Evolutionary conservation across 1,139 yeast genomes (phyloP), one percentile per base, ranked within the genome.

Genomic region (Suhomyces guaymorum): DNA sequence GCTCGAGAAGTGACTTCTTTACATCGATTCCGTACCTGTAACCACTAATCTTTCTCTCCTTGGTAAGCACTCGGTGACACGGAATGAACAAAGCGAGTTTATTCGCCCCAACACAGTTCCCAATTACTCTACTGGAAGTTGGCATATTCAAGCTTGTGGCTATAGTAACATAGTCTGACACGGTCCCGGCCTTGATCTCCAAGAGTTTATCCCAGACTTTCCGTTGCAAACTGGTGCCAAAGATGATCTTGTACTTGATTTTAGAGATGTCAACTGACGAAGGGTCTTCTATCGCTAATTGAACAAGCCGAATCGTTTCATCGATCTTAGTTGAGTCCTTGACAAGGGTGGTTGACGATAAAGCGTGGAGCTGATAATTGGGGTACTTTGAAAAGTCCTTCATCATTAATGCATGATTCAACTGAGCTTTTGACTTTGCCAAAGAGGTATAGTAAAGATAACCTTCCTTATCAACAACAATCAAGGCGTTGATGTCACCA

Each of bases 41-140:
- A 3, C 62, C 62, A 15, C 52, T 48, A 2, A 54, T 39, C 28
- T 44, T 46, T 15, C 49, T 45, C 17, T 30, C 42, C 17, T 41
- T 48, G 13, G 49, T 45, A 15, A 52, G 30, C 12, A 52, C 61
- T 11, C 63, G 41, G 32, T 58, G 62, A 35, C 62, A 57, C 2
- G 63, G 63, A 2, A 58, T 41, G 3, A 57, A 28, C 16, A 54
- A 24, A 2, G 62, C 59, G 17, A 58, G 42, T 24, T 39, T 43
- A 32, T 57, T 58, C 2, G 59, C 49, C 9, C 59, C 60, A 27
- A 55, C 48, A 14, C 55, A 46, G 37, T 51, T 53, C 2, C 59
- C 63, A 11, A 58, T 39, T 0, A 44, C 60, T 15, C 62, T 39
- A 22, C 51, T 42, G n/a, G 54, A 44, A 1, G 26, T 40, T 2